These are phyloP conservation scores for Podospora fimiseda DNA, from an alignment of 495 filamentous ascomycete species.

Conservation along the genomic window DNA sequence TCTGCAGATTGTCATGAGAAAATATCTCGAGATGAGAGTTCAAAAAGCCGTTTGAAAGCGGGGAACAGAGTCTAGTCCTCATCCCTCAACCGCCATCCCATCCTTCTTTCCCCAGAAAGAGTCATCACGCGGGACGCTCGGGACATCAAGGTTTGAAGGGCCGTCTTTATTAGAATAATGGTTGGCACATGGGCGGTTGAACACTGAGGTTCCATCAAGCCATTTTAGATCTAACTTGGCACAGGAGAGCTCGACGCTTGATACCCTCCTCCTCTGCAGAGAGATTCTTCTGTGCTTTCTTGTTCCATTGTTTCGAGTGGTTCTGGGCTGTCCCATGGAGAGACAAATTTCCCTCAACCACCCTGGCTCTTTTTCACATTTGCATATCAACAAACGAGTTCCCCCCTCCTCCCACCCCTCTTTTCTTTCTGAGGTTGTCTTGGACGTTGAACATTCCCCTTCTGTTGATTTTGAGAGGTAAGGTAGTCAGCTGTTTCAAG, in stretches of 20 bases:
- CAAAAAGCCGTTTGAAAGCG: neutral
- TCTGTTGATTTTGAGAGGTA: no score
- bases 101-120: no score
- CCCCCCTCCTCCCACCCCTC: no score
- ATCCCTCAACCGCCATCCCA: no score
- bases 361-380: neutral
- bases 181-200: neutral
- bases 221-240: neutral
- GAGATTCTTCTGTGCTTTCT: neutral
- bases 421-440: no score
- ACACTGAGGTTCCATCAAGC: neutral
- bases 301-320: neutral
- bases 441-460: no score
- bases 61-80: no score
- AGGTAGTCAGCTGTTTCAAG: no score
- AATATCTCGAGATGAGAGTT: neutral
- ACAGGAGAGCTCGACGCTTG: neutral
- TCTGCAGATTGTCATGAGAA: neutral
- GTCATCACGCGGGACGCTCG: neutral
- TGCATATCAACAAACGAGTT: no score
- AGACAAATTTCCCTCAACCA: neutral
- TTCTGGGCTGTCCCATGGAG: neutral
- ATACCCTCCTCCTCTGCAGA: no score
- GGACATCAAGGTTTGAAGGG: neutral
- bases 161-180: neutral